Conservation (phyloP, 2,329 filamentous ascomycete genomes). For the Pseudocercospora fuligena region DNA sequence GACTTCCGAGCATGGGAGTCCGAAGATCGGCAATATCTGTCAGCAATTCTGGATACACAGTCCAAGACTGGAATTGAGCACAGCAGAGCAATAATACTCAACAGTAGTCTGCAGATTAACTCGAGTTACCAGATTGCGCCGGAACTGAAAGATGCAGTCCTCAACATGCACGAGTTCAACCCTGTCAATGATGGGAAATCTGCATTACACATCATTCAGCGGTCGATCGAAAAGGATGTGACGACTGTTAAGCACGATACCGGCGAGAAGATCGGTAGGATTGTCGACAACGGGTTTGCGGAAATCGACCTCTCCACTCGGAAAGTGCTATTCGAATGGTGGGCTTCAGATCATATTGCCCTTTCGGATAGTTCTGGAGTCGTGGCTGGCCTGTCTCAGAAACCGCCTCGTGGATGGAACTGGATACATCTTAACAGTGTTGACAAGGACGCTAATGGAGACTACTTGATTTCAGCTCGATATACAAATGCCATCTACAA, state of each 20-base stretch:
- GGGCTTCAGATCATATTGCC: slow-evolving; percentile 27
- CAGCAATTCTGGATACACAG: slow-evolving; percentile 18
- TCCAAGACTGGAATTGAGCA: not conserved
- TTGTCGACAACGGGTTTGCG: slow-evolving; percentile 18
- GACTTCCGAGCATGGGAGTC: slow-evolving; percentile 22
- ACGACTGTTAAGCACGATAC: slow-evolving; percentile 40
- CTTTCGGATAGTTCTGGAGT: not conserved
- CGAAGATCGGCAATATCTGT: slow-evolving; percentile 12
- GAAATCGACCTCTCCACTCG: slow-evolving; percentile 43
- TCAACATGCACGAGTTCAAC: slow-evolving; percentile 48
- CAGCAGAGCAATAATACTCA: slow-evolving; percentile 18
- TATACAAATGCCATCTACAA: slow-evolving; percentile 46
- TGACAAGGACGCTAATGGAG: slow-evolving; percentile 44
- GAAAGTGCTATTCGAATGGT: slow-evolving; percentile 43
- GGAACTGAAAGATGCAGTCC: slow-evolving; percentile 9
- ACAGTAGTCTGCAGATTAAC: slow-evolving; percentile 1
- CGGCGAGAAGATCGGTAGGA: slow-evolving; percentile 3
- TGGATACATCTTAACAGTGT: slow-evolving; percentile 45
- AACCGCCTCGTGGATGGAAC: slow-evolving; percentile 19
- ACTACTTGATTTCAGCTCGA: slow-evolving; percentile 46
- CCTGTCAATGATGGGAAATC: slow-evolving; percentile 39
- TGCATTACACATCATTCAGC: slow-evolving; percentile 37
- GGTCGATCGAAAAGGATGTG: slow-evolving; percentile 35
- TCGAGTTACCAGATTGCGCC: slow-evolving; percentile 14
- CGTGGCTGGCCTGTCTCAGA: not conserved